A percentile compares a stretch with the other conserved stretches of the same genome.
These are phyloP conservation scores for Pseudocercospora pini-densiflorae DNA, from an alignment of 2,329 filamentous ascomycete genomes.

Conservation along the genomic window DNA sequence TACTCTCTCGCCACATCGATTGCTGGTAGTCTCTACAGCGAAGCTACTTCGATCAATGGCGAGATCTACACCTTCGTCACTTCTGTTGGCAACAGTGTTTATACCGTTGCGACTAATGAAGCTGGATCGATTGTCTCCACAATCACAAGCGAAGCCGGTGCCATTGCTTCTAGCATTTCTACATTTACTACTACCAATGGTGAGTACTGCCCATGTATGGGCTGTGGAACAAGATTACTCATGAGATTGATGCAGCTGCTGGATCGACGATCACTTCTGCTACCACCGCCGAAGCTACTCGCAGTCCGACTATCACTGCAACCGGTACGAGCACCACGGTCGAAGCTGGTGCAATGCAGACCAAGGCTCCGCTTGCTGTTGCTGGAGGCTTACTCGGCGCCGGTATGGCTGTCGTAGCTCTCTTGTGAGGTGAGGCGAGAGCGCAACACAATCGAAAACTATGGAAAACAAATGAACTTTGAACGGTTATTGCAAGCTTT, in stretches of 20 bases:
- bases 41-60: neutral
- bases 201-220: neutral
- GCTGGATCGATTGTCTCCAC: constrained; percentile 27
- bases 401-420: constrained; percentile 39
- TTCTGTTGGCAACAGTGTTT: constrained; percentile 17
- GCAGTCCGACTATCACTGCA: neutral
- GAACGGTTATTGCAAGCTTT: too few species aligned
- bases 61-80: constrained; percentile 10
- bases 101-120: constrained; percentile 19
- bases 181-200: neutral
- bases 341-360: constrained; percentile 25
- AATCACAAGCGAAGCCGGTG: constrained; percentile 19
- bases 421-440: constrained; percentile 53
- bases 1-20: neutral
- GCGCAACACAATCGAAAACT: too few species aligned
- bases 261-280: neutral
- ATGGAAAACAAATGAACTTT: too few species aligned
- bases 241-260: neutral
- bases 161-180: neutral
- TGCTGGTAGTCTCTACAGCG: neutral
- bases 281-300: neutral
- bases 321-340: constrained; percentile 5
- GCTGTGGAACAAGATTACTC: neutral
- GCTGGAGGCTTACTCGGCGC: constrained; percentile 39
- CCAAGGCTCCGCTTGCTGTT: constrained; percentile 28